Percentiles rank a stretch among this genome's conserved stretches.
Conservation (phyloP, 139 green algal species). For the Auxenochlorella pyrenoidosa region DNA sequence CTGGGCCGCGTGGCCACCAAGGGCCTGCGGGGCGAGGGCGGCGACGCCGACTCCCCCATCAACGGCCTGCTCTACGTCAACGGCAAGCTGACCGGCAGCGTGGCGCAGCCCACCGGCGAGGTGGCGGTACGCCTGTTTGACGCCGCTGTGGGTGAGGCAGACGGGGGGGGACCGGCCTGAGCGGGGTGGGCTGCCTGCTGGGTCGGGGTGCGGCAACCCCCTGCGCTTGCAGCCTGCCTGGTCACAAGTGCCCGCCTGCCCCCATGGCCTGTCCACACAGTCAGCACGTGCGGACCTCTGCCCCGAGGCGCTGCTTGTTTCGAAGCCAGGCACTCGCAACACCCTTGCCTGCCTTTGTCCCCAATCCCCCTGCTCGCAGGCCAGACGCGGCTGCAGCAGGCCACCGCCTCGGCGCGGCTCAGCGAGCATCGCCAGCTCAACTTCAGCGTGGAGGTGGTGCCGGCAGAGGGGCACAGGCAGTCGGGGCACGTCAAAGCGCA, state of each 20-base stretch:
- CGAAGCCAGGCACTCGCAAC: too few species aligned
- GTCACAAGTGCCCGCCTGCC: too few species aligned
- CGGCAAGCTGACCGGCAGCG: slow-evolving; percentile 64
- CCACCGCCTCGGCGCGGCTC: slow-evolving; percentile 60
- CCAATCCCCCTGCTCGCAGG: background rate
- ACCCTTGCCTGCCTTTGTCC: background rate
- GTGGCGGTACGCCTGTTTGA: slow-evolving; percentile 76
- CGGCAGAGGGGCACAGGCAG: slow-evolving; percentile 56
- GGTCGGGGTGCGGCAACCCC: too few species aligned
- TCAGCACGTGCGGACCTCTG: too few species aligned
- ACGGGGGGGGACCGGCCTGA: background rate
- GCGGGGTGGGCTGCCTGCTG: background rate
- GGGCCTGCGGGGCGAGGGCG: slow-evolving; percentile 20
- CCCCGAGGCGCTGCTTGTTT: too few species aligned
- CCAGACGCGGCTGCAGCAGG: slow-evolving; percentile 63
- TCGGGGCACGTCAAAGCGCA: slow-evolving; percentile 61
- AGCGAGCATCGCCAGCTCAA: slow-evolving; percentile 53
- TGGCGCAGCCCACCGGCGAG: slow-evolving; percentile 54
- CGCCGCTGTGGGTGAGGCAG: slow-evolving; percentile 75
- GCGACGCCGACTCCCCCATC: slow-evolving; percentile 59
- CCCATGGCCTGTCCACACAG: too few species aligned
- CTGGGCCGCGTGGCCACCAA: slow-evolving; percentile 22
- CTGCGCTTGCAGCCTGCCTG: too few species aligned
- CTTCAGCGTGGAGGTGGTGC: slow-evolving; percentile 69
- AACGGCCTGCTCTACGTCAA: slow-evolving; percentile 83